Base-by-base conservation (phyloP, 1,284 basidiomycete species). In the Cryptococcus sp. region DNA sequence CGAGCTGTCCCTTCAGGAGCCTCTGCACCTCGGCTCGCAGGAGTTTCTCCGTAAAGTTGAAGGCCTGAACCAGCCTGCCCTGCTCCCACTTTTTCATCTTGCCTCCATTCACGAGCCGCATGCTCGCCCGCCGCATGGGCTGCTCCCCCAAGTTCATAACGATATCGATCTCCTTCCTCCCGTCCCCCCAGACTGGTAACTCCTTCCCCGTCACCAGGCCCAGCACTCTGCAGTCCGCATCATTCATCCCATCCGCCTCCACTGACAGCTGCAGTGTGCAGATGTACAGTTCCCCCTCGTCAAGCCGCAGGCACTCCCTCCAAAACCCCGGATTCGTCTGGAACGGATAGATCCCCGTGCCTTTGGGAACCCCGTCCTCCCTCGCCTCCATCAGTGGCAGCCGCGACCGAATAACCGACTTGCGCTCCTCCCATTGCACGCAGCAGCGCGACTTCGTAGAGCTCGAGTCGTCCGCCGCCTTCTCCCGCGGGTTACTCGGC, bases 11-110 rank as follows among this genome's bases (percentile, higher is more conserved):
- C 18, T 55, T 56, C 20, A 70, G 46, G 1, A 62, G 54, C 39
- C 63, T 61, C 51, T 70, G 69, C 20, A 68, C 20, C 39, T 68
- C 45, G 0, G 70, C 65, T 18, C 71, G 56, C 18, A 75, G 43
- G 8, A 67, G 52, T n/a, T 54, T 55, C 21, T 63, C 56, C 1
- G 70, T 69, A 39, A 62, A 75, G 11, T 47, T 40, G 28, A 64
- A 59, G 3, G 56, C 55, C 1, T 54, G 12, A 6, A 67, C 61
- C 6, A 68, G 46, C 55, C 64, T 57, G 1, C 48, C 62, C 16
- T 64, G 48, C 13, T 61, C 50, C 50, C 57, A 61, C 3, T 33
- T 52, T 36, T 61, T 63, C 53, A 70, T 57, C 51, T 57, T 59
- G 6, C 56, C 61, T 12, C 52, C 55, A 33, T 60, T 45, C n/a